These are phyloP conservation scores for Sarcodon sp. DNA, from an alignment of 768 basidiomycete genomes.

Conservation along the genomic window DNA sequence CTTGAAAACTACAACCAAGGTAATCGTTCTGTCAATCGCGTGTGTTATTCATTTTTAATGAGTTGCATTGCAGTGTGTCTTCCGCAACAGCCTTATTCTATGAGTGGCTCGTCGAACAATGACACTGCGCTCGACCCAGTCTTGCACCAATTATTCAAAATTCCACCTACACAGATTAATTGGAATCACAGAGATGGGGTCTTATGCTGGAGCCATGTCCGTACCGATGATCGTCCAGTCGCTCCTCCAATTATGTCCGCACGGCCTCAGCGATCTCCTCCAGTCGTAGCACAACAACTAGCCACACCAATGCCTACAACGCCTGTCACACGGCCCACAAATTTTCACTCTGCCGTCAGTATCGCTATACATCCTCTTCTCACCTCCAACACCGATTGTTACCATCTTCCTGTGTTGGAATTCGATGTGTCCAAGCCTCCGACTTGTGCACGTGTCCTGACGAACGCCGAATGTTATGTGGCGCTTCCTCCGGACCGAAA, in stretches of 20 bases:
- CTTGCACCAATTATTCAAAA: too few species aligned
- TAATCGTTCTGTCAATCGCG: too few species aligned
- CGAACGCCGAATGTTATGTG: background rate
- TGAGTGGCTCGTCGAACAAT: too few species aligned
- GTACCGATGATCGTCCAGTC: background rate
- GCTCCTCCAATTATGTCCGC: background rate
- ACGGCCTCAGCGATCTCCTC: background rate
- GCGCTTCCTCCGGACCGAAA: background rate
- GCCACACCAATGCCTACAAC: background rate
- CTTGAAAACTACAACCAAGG: too few species aligned
- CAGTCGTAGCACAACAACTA: background rate
- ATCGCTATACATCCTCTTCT: background rate
- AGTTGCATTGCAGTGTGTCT: too few species aligned
- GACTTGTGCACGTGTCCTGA: background rate
- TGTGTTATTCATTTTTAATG: too few species aligned
- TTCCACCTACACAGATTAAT: too few species aligned
- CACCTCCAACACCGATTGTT: background rate
- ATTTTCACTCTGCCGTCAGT: background rate
- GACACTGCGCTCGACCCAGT: too few species aligned
- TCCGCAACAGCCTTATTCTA: too few species aligned
- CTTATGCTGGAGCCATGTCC: too few species aligned
- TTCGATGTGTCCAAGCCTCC: background rate
- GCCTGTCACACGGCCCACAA: background rate
- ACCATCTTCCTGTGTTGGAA: background rate
- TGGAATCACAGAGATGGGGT: too few species aligned